Evolutionary conservation across 2,329 filamentous ascomycete genomes (phyloP), one percentile per base, ranked within the genome.

Genomic region (Botrytis paeoniae): DNA sequence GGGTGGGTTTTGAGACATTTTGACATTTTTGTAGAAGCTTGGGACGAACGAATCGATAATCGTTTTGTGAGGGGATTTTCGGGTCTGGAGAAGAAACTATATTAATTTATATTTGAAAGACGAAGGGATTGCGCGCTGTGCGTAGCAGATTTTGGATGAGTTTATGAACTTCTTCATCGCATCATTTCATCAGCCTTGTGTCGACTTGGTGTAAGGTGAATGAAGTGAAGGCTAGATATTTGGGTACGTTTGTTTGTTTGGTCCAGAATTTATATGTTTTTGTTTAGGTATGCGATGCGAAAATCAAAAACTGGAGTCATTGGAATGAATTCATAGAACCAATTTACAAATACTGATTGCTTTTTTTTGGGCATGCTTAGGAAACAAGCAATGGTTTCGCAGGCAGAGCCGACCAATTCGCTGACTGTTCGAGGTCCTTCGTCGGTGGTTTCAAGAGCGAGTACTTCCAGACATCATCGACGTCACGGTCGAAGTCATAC

Each of bases 401-500:
- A 89, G 75, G 76, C 78, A 61, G 78, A 78, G 73, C 76, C 78
- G 71, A 81, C 84, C 74, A 82, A 84, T 79, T 85, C 89, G 78
- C 83, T 90, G 77, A 84, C 87, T 80, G 83, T 88, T 79, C 89
- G 89, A 80, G 86, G 86, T 77, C 82, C 88, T 81, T 83, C 89
- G 82, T 86, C 89, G 80, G 82, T 94, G 84, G 81, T 91, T 78
- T 88, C 91, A 75, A 80, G 76, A 70, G 54, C 71, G 37, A 73
- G 64, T 39, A 71, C 74, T 45, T 83, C 83, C n/a, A 86, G 90
- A 75, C 86, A 86, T 79, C 48, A 69, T 62, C 92, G 93, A 82
- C 90, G 93, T 78, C 93, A 94, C 79, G 91, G 73, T 10, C 66
- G 74, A n/a, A 72, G 73, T 20, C 93, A 96, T 80, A 89, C 92